Conservation (phyloP, 257 asterid species). For the Solanum dulcamara region DNA sequence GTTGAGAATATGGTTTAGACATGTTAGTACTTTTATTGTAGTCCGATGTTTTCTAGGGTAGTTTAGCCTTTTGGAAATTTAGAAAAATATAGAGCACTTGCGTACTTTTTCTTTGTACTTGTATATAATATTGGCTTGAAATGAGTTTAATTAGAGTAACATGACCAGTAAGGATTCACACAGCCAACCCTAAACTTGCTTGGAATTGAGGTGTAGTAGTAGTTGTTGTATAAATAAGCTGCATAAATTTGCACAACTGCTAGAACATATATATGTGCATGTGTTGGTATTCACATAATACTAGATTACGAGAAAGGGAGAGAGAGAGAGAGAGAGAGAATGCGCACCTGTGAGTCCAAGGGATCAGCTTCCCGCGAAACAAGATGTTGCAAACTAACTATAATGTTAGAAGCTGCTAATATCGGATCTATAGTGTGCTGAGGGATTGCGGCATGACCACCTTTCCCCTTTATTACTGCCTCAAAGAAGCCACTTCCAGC, state of each 20-base stretch:
- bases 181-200: not conserved
- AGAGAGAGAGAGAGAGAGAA: not conserved
- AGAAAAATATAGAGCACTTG: not conserved
- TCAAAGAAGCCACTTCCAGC: conserved; percentile 60
- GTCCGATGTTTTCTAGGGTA: not conserved
- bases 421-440: conserved; percentile 55
- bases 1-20: not conserved
- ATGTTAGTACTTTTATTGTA: not conserved
- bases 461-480: conserved; percentile 50
- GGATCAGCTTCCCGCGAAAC: conserved; percentile 80
- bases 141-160: not conserved
- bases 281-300: not conserved
- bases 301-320: not conserved
- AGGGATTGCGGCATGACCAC: conserved; percentile 71
- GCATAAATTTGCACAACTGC: not conserved
- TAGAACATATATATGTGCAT: not conserved
- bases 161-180: not conserved
- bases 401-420: conserved; percentile 38
- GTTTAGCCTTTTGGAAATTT: not conserved
- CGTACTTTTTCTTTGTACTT: not conserved
- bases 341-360: conserved; percentile 51
- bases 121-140: not conserved
- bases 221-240: not conserved
- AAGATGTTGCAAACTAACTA: conserved; percentile 55
- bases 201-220: not conserved